These are phyloP conservation scores for Centella asiatica DNA, from an alignment of 129 eudicot species.

Conservation along the genomic window DNA sequence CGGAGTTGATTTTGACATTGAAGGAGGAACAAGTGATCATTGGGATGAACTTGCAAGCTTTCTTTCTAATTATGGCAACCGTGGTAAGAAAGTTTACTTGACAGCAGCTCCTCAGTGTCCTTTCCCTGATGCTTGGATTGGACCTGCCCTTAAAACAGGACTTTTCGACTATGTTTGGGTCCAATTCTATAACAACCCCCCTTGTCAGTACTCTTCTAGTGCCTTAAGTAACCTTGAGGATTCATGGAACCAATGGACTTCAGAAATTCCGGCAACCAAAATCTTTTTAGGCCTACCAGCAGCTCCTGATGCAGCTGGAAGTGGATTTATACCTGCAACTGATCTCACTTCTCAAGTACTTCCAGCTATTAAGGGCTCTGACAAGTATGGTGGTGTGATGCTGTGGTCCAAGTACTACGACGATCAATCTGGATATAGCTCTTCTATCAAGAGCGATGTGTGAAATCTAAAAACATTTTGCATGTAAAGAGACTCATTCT, in stretches of 20 bases:
- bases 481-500: no score
- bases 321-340: conserved; percentile 16
- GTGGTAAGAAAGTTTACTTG: no score
- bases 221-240: conserved; percentile 1
- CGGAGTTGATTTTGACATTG: not conserved
- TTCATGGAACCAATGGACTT: conserved; percentile 3
- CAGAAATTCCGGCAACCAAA: not conserved
- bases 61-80: not conserved
- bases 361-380: conserved; percentile 22
- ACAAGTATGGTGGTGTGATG: no score
- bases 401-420: no score
- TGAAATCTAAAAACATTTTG: not conserved
- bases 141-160: conserved; percentile 4
- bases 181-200: conserved; percentile 1
- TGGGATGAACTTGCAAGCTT: conserved; percentile 1
- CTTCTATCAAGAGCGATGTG: conserved; percentile 13
- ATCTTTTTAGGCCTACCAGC: conserved; percentile 38
- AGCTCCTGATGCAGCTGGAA: conserved; percentile 27
- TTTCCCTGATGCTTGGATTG: no score
- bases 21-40: not conserved
- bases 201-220: not conserved
- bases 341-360: conserved; percentile 29
- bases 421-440: conserved; percentile 28
- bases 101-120: no score
- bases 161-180: no score